Conservation (phyloP, 805 yeast genomes). For the Wickerhamomyces bisporus region DNA sequence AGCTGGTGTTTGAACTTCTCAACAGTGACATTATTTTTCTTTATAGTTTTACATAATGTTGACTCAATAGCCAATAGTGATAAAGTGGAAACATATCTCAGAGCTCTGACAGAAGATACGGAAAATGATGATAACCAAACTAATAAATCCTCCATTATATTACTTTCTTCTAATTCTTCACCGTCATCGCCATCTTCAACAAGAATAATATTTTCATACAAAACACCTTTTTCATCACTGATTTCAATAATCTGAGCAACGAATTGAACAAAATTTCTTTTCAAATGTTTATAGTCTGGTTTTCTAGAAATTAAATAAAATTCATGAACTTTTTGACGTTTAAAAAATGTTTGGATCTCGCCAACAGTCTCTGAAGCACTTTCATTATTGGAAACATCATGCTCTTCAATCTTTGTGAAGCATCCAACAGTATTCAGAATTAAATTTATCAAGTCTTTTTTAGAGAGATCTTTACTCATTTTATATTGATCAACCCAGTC, state of each 20-base stretch:
- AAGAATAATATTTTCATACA: conserved; percentile 36
- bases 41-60: conserved; percentile 46
- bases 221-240: conserved; percentile 57
- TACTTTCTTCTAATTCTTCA: conserved; percentile 26
- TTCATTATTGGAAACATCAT: conserved; percentile 68
- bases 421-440: conserved; percentile 71
- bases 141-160: conserved; percentile 48
- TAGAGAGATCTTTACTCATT: conserved; percentile 39
- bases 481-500: conserved; percentile 54
- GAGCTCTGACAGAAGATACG: conserved; percentile 61
- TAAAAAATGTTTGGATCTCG: conserved; percentile 62
- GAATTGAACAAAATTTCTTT: conserved; percentile 50
- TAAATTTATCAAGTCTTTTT: conserved; percentile 63
- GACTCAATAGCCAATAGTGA: conserved; percentile 57
- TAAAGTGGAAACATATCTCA: conserved; percentile 63
- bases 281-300: conserved; percentile 41
- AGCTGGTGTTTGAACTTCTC: conserved; percentile 35
- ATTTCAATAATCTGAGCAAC: conserved; percentile 44
- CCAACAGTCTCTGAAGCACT: conserved; percentile 68
- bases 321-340: conserved; percentile 59
- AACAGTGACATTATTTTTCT: conserved; percentile 29
- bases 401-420: conserved; percentile 57
- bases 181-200: conserved; percentile 27
- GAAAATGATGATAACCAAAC: conserved; percentile 77
- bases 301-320: conserved; percentile 59